Evolutionary conservation across 768 basidiomycete genomes (phyloP).

Genomic region (Suillus clintonianus): DNA sequence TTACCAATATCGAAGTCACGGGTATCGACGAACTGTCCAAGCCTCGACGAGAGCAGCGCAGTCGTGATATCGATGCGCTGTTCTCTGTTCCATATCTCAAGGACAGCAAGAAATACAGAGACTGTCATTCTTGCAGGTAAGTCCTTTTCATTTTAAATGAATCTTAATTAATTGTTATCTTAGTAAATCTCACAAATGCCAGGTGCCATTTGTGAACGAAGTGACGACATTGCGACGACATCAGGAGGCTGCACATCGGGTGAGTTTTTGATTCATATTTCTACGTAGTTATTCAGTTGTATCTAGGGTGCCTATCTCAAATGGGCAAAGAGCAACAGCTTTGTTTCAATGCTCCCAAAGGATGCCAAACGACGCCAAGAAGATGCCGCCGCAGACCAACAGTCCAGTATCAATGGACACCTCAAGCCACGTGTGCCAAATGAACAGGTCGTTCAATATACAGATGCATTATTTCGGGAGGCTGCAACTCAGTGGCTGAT

Average conservation of each 20-base stretch:
- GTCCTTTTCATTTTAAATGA: too few species aligned
- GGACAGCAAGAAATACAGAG: background rate
- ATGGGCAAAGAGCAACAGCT: constrained; percentile 14
- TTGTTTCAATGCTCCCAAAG: constrained; percentile 22
- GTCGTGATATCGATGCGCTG: too few species aligned
- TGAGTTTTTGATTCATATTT: too few species aligned
- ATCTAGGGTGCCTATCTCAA: constrained; percentile 2
- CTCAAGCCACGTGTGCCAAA: constrained; percentile 1
- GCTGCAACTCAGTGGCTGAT: constrained; percentile 40
- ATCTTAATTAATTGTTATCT: too few species aligned
- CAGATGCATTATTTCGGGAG: constrained; percentile 24
- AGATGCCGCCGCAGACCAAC: background rate
- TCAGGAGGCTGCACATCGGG: too few species aligned
- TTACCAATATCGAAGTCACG: background rate
- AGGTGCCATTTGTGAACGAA: too few species aligned
- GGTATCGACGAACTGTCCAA: background rate
- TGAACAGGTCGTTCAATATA: constrained; percentile 28
- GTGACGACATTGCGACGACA: too few species aligned
- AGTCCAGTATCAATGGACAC: background rate
- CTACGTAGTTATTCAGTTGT: too few species aligned
- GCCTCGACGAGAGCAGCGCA: background rate
- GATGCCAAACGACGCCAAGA: constrained; percentile 17
- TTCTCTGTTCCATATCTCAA: background rate
- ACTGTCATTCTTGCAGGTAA: background rate
- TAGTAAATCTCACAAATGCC: too few species aligned